A percentile compares a stretch with the other conserved stretches of the same genome.
Evolutionary conservation across 768 basidiomycete genomes (phyloP).

Genomic region (Tulasnella sp.): DNA sequence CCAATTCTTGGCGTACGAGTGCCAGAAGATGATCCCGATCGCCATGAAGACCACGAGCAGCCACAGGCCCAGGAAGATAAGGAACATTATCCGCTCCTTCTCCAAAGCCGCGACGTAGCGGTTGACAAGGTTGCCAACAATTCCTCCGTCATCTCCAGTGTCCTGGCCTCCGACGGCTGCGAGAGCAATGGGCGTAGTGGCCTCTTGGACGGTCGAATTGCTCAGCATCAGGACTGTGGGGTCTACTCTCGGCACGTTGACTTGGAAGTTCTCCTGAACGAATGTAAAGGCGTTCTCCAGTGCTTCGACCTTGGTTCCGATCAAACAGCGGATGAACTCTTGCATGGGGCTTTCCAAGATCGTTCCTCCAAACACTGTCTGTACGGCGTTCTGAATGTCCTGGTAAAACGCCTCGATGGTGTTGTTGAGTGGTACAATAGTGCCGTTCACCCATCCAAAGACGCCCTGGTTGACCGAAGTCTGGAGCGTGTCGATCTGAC

Average conservation of each 20-base stretch:
- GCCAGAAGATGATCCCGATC: conserved; percentile 59
- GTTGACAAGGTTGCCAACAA: conserved; percentile 65
- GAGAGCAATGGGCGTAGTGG: conserved; percentile 62
- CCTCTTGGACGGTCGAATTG: conserved; percentile 59
- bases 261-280: conserved; percentile 75
- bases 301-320: conserved; percentile 84
- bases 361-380: conserved; percentile 72
- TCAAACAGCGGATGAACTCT: conserved; percentile 80
- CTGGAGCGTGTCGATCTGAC: conserved; percentile 61
- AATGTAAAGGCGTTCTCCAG: conserved; percentile 86
- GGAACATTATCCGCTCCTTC: conserved; percentile 79
- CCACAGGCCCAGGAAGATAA: conserved; percentile 79
- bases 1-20: conserved; percentile 49
- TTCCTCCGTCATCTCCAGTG: conserved; percentile 39
- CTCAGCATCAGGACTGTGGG: conserved; percentile 70
- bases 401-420: conserved; percentile 82
- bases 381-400: conserved; percentile 73
- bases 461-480: conserved; percentile 73
- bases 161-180: conserved; percentile 62
- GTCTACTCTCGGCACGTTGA: conserved; percentile 74
- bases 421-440: conserved; percentile 77
- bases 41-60: conserved; percentile 75
- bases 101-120: conserved; percentile 63
- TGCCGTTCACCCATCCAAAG: conserved; percentile 92
- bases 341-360: conserved; percentile 73